A percentile compares a stretch with the other conserved stretches of the same genome.
phyloP scores from a whole-genome alignment of 768 basidiomycete species.

The Glaciozyma antarctica region DNA sequence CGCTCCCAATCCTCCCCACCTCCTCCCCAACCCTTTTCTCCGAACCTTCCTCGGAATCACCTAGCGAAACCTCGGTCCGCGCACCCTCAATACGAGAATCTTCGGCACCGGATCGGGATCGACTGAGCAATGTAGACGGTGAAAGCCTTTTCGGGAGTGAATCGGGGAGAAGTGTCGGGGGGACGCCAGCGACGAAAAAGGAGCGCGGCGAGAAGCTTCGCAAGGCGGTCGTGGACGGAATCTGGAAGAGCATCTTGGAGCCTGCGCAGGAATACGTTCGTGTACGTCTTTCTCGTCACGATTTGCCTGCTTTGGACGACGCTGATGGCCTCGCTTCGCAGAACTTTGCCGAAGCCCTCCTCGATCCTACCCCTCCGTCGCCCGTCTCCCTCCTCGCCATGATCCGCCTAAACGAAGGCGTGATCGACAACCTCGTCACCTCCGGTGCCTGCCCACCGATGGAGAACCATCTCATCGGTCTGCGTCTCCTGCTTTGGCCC shows the following conservation, averaged over 20 bases:
- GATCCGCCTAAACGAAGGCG: conserved; percentile 78
- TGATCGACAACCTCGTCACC: conserved; percentile 58
- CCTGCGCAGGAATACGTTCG: conserved; percentile 74
- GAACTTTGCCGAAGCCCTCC: conserved; percentile 58
- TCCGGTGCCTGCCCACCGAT: conserved; percentile 63
- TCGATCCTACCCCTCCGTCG: conserved; percentile 61
- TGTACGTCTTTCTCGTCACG: conserved; percentile 4
- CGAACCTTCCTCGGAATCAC: background rate
- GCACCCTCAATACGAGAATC: no score
- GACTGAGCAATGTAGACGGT: background rate
- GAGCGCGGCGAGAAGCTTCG: conserved; percentile 47
- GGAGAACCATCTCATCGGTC: conserved; percentile 66
- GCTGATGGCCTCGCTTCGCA: conserved; percentile 36
- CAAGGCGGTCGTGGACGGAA: conserved; percentile 44
- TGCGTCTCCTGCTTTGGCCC: conserved; percentile 85
- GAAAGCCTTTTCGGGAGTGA: conserved; percentile 4
- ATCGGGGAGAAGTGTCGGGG: background rate
- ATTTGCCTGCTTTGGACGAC: background rate
- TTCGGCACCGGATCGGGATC: no score
- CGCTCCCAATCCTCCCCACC: conserved; percentile 12
- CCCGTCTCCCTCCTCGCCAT: conserved; percentile 73
- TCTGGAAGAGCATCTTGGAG: conserved; percentile 91
- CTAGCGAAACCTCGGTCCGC: no score
- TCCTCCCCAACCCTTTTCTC: background rate
- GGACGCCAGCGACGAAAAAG: conserved; percentile 40